A percentile compares a stretch with the other conserved stretches of the same genome.
Evolutionary conservation across 345 rosid genomes (phyloP).

Genomic region (Mangifera indica): DNA sequence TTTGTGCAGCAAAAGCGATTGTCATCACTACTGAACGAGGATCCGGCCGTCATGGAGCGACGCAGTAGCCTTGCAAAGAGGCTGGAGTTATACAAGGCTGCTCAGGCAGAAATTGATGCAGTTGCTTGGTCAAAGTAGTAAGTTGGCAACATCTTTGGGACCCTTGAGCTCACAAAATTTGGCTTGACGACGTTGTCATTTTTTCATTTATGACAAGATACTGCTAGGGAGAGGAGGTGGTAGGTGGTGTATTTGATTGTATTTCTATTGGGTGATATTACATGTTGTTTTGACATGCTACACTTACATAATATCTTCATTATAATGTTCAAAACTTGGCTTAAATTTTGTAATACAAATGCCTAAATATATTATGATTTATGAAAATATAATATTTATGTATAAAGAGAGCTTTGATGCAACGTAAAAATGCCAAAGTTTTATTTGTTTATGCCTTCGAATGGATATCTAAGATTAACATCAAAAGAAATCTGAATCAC

Average conservation of each 20-base stretch:
- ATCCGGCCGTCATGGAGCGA: constrained; percentile 97
- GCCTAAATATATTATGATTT: background rate
- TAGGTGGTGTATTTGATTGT: constrained; percentile 6
- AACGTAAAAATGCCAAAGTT: too few relatives aligned
- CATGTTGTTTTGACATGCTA: constrained; percentile 11
- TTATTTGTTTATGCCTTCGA: too few relatives aligned
- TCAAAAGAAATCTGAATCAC: too few relatives aligned
- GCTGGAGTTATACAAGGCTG: constrained; percentile 85
- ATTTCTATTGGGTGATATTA: constrained; percentile 12
- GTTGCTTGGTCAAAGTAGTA: constrained; percentile 94
- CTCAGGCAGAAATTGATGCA: constrained; percentile 84
- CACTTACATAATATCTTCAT: background rate
- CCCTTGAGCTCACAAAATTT: background rate
- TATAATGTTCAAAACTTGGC: constrained; percentile 8
- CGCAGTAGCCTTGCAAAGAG: constrained; percentile 79
- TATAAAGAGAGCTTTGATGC: too few relatives aligned
- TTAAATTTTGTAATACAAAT: background rate
- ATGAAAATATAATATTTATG: too few relatives aligned
- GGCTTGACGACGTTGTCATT: constrained; percentile 23
- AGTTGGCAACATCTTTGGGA: background rate
- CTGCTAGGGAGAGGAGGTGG: background rate
- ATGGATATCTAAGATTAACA: too few relatives aligned
- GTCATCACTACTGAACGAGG: constrained; percentile 84
- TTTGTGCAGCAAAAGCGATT: constrained; percentile 71
- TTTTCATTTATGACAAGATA: constrained; percentile 25